phyloP scores from a whole-genome alignment of 805 yeast genomes.

The Teunomyces cretensis region DNA sequence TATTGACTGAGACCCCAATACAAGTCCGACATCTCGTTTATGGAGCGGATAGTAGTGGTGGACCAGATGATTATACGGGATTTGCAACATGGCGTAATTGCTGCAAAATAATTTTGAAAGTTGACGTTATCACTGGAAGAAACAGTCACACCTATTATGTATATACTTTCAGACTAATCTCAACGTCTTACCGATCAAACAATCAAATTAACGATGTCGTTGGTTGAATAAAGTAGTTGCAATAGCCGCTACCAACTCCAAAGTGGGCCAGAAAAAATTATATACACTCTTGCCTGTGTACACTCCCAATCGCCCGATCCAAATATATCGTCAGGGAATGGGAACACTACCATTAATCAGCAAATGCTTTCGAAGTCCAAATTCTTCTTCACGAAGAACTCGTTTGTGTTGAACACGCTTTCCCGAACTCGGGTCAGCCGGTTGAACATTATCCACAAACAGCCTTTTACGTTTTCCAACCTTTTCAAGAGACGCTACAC shows the following conservation, averaged over 20 bases:
- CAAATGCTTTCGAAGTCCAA: conserved; percentile 46
- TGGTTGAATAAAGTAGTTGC: background rate
- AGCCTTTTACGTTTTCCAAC: background rate
- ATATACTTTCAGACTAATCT: background rate
- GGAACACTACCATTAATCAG: conserved; percentile 1
- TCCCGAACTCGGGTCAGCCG: conserved; percentile 20
- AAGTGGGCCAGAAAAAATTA: background rate
- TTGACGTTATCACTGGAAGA: background rate
- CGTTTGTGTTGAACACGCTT: conserved; percentile 41
- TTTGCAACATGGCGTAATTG: background rate
- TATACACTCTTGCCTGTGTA: background rate
- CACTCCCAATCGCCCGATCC: background rate
- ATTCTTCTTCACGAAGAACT: conserved; percentile 59
- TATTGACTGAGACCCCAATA: background rate
- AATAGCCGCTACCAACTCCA: background rate
- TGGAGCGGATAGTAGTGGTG: background rate
- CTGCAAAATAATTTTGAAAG: background rate
- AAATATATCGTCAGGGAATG: background rate
- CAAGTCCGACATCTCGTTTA: background rate
- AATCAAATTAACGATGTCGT: too few species aligned
- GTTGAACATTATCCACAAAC: conserved; percentile 15
- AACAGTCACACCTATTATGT: too few species aligned
- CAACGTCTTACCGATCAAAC: background rate
- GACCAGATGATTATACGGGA: background rate
- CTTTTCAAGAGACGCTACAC: conserved; percentile 6